Base-by-base conservation (phyloP, 2,329 filamentous ascomycete genomes). In the Aspergillus sp. region DNA sequence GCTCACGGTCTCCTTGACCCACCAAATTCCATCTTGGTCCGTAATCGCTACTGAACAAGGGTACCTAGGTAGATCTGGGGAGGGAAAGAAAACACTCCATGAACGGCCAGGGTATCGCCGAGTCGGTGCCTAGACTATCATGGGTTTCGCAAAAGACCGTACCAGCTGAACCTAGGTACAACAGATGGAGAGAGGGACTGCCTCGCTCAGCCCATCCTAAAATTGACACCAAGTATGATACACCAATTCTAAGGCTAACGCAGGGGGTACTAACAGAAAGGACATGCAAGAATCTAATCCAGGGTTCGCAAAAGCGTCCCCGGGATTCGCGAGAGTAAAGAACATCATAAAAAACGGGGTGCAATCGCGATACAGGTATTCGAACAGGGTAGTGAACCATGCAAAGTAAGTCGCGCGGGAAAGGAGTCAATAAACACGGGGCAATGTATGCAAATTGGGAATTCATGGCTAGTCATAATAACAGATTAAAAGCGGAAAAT, bases 191-290 rank as follows among this genome's bases (percentile, higher is more conserved):
- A 39, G 49, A 56, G 27, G 27, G 23, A 23, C 39, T 33, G 52
- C 54, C 27, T 40, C 35, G 14, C 39, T 57, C 47, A 52, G 49
- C 55, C 57, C 45, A 57, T 27, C 24, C 40, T 33, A 40, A 58
- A 41, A 51, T 51, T 41, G 46, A 58, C 56, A 46, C 55, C 58
- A 55, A 60, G 40, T 70, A 71, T 66, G 69, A 61, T 71, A 70
- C 68, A 71, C 63, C 60, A 66, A 59, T 63, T 69, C 68, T 68
- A 71, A 67, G 58, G 63, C 57, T 62, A 64, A 46, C 51, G 41
- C 44, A 23, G 43, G 31, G 39, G 3, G 14, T 15, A 9, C 4
- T 31, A 52, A 37, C 43, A 48, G 35, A 56, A 53, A 53, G 17
- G 31, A 48, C 24, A 52, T 52, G 44, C 43, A 52, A 57, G 21